A percentile compares a stretch with the other conserved stretches of the same genome.
These are phyloP conservation scores for Debaryomycetaceae sp. DNA, from an alignment of 1,139 yeast genomes.

Conservation along the genomic window DNA sequence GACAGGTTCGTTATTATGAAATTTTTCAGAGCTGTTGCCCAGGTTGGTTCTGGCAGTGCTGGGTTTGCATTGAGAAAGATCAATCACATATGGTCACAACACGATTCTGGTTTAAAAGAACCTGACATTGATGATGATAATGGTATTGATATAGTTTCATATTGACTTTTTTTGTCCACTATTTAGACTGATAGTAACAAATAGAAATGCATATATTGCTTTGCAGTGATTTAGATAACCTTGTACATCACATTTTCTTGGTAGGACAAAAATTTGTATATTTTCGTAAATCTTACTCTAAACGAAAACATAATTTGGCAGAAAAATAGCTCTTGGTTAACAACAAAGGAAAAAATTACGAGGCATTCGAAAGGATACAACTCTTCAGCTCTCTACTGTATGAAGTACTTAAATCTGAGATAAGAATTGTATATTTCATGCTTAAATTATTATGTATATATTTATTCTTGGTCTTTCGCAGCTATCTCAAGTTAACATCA, in stretches of 20 bases:
- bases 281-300: no score
- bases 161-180: background rate
- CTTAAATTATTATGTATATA: background rate
- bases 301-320: no score
- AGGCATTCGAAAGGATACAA: no score
- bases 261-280: no score
- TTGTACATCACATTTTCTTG: no score
- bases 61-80: slow-evolving; percentile 36
- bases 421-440: background rate
- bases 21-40: slow-evolving; percentile 36
- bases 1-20: slow-evolving; percentile 40
- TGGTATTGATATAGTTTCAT: slow-evolving; percentile 1
- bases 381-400: no score
- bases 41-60: slow-evolving; percentile 49
- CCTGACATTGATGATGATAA: background rate
- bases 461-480: background rate
- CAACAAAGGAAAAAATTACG: no score
- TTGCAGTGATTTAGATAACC: no score
- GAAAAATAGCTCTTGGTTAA: no score
- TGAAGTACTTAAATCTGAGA: no score
- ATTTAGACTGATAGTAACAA: no score
- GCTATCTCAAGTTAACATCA: background rate
- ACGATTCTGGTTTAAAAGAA: background rate
- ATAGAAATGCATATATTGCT: no score
- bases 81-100: slow-evolving; percentile 33